Evolutionary conservation across 2,329 filamentous ascomycete genomes (phyloP).

Genomic region (Colletotrichum melonis): DNA sequence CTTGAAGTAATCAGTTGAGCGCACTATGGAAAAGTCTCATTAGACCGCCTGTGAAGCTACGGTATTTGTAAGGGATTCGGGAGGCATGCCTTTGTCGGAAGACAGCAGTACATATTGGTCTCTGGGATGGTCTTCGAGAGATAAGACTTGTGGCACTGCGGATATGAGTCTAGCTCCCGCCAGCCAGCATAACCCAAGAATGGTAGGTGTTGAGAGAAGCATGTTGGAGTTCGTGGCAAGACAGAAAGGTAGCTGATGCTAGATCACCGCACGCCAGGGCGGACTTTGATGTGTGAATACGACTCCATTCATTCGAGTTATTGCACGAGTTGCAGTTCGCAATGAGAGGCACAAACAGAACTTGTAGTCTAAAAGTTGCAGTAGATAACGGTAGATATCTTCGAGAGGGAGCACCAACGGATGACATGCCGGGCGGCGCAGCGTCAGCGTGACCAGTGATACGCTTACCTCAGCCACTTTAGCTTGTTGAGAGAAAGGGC

Average conservation of each 20-base stretch:
- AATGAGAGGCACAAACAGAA: neutral
- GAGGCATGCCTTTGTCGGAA: slow-evolving; percentile 16
- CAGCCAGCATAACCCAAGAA: neutral
- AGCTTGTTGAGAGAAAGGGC: neutral
- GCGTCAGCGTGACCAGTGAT: neutral
- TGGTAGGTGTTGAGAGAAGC: neutral
- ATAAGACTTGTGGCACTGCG: neutral
- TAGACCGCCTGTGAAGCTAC: neutral
- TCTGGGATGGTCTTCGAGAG: neutral
- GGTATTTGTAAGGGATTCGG: neutral
- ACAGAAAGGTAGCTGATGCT: neutral
- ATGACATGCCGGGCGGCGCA: neutral
- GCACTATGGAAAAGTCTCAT: neutral
- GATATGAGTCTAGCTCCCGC: neutral
- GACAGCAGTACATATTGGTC: slow-evolving; percentile 1
- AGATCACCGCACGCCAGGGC: neutral
- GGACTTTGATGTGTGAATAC: neutral
- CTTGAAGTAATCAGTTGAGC: neutral
- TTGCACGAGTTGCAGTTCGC: no score
- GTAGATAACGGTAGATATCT: neutral
- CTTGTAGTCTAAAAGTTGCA: neutral
- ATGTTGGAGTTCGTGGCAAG: neutral
- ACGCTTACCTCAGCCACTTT: neutral
- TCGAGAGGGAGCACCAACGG: neutral
- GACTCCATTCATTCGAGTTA: neutral